phyloP scores from a whole-genome alignment of 176 grass and related monocot genomes.

The Tuctoria greenei region DNA sequence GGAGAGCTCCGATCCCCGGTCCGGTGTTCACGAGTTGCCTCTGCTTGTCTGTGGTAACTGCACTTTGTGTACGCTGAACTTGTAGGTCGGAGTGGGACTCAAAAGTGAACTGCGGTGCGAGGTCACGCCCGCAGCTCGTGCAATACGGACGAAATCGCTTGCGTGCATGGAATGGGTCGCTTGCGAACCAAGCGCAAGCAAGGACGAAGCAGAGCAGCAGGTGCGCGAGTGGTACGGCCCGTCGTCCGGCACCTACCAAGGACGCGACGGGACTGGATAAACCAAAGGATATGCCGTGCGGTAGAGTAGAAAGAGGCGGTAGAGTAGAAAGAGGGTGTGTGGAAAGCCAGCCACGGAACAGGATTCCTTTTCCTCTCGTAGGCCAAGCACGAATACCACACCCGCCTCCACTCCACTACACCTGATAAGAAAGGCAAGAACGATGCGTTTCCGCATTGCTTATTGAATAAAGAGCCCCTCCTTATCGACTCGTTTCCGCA shows the following conservation, averaged over 20 bases:
- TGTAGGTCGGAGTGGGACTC: too few species aligned
- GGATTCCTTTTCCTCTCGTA: not conserved
- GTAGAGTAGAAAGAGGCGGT: too few species aligned
- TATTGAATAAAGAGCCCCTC: not conserved
- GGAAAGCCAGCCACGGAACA: not conserved
- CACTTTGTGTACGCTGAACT: too few species aligned
- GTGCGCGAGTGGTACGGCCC: not conserved
- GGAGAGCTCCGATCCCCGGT: too few species aligned
- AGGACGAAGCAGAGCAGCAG: not conserved
- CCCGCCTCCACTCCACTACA: too few species aligned
- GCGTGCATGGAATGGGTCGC: not conserved
- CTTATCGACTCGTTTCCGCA: not conserved
- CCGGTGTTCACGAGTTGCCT: too few species aligned
- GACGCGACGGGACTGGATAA: not conserved
- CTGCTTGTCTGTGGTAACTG: too few species aligned
- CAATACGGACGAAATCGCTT: not conserved
- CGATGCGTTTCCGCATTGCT: not conserved
- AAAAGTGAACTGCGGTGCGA: too few species aligned
- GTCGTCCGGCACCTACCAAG: not conserved
- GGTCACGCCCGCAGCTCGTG: too few species aligned
- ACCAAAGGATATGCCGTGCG: not conserved
- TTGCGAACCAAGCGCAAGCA: conserved; percentile 1
- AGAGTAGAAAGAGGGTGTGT: not conserved
- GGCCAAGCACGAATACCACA: not conserved
- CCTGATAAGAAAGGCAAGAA: conserved; percentile 23